A percentile compares a stretch with the other conserved stretches of the same genome.
These are phyloP conservation scores for Myrmaecium sp. DNA, from an alignment of 2,329 filamentous ascomycete species.

Conservation along the genomic window DNA sequence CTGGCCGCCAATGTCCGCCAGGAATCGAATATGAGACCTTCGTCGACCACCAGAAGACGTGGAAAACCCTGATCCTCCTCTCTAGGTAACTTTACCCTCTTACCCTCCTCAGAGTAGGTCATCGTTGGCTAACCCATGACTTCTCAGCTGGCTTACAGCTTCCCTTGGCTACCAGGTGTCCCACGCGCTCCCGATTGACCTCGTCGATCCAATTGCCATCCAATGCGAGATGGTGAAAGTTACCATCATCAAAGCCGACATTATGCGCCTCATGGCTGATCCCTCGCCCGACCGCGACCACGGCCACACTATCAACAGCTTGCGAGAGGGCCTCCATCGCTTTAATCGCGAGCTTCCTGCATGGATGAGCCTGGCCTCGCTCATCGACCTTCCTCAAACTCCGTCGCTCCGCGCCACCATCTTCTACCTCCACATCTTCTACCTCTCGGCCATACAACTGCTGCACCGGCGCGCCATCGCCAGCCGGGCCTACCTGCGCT, in stretches of 20 bases:
- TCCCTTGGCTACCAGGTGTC: constrained; percentile 7
- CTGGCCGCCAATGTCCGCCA: constrained; percentile 1
- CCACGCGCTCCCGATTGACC: constrained; percentile 1
- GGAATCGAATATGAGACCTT: constrained; percentile 2
- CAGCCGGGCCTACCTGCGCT: constrained; percentile 1
- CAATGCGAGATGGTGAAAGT: constrained; percentile 8
- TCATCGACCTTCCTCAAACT: constrained; percentile 2
- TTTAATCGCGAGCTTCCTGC: constrained; percentile 5
- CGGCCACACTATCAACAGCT: constrained; percentile 4
- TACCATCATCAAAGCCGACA: constrained; percentile 8
- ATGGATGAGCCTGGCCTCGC: constrained; percentile 6
- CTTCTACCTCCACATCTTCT: constrained; percentile 9
- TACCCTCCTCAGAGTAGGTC: background rate
- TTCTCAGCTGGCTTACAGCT: constrained; percentile 7
- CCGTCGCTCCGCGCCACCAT: constrained; percentile 5
- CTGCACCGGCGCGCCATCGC: constrained; percentile 6
- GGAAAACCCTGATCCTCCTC: constrained; percentile 7
- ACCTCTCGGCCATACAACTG: constrained; percentile 9
- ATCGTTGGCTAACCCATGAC: background rate
- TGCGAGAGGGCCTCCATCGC: constrained; percentile 5
- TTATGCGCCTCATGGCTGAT: constrained; percentile 5
- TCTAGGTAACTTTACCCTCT: constrained; percentile 4
- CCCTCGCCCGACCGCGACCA: constrained; percentile 1
- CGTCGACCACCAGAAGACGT: constrained; percentile 6
- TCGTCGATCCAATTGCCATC: constrained; percentile 5